phyloP scores from a whole-genome alignment of 2,329 filamentous ascomycete species.

The Ramularia endophylla region DNA sequence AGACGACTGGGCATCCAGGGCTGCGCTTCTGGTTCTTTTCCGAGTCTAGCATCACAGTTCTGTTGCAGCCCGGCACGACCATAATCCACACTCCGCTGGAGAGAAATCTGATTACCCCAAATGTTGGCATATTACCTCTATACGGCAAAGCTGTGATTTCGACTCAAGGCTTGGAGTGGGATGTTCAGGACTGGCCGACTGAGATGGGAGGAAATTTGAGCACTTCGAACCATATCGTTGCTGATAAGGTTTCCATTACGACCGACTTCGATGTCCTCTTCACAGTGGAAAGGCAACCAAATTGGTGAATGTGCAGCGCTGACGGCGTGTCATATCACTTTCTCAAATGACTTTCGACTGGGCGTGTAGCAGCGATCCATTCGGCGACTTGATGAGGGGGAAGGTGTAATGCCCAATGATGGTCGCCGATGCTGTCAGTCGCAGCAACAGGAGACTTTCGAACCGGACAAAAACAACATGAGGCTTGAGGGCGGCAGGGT shows the following conservation, averaged over 20 bases:
- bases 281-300: slow-evolving; percentile 36
- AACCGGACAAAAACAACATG: no score
- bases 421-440: no score
- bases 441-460: no score
- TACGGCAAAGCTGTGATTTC: slow-evolving; percentile 72
- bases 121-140: slow-evolving; percentile 82
- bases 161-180: slow-evolving; percentile 82
- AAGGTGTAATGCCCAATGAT: no score
- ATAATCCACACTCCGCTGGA: slow-evolving; percentile 56
- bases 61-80: slow-evolving; percentile 66
- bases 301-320: no score
- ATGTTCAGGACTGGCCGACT: slow-evolving; percentile 73
- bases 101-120: slow-evolving; percentile 58
- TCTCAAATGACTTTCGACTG: slow-evolving; percentile 4
- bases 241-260: slow-evolving; percentile 34
- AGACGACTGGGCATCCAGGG: slow-evolving; percentile 36
- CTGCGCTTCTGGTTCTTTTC: slow-evolving; percentile 68
- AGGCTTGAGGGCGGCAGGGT: no score
- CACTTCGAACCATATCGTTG: slow-evolving; percentile 45
- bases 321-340: no score
- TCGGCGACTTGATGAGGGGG: no score
- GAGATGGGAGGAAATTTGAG: slow-evolving; percentile 45
- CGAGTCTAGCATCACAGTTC: slow-evolving; percentile 72
- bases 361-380: no score
- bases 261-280: slow-evolving; percentile 42